Evolutionary conservation across 768 basidiomycete species (phyloP).

Genomic region (Psilocybe subaeruginosa): DNA sequence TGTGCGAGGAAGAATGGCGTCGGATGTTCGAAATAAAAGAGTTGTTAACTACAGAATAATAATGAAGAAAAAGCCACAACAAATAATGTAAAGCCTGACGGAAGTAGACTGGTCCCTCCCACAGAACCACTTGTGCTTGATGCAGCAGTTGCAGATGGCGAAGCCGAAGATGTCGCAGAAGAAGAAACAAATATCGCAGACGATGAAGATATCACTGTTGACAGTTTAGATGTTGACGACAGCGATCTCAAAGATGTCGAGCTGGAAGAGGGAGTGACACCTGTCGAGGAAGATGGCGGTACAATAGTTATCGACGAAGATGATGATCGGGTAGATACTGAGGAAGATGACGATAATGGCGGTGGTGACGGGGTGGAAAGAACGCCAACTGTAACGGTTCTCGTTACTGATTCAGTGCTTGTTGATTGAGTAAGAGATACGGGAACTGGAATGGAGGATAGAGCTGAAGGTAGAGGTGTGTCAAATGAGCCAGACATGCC

Average conservation of each 20-base stretch:
- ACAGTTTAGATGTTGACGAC: constrained; percentile 3
- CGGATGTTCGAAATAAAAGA: background rate
- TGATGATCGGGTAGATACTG: background rate
- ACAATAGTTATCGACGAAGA: background rate
- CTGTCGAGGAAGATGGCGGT: background rate
- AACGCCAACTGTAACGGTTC: constrained; percentile 43
- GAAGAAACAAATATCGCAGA: background rate
- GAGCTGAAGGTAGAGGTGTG: constrained; percentile 51
- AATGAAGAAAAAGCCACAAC: background rate
- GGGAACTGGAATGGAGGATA: constrained; percentile 43
- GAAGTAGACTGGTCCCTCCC: background rate
- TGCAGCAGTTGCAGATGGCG: background rate
- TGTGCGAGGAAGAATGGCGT: background rate
- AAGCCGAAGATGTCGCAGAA: background rate
- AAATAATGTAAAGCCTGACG: background rate
- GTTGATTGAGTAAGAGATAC: constrained; percentile 40
- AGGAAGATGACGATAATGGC: background rate
- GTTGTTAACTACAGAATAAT: background rate
- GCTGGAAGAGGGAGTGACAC: background rate
- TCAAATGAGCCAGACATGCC: constrained; percentile 65
- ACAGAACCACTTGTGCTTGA: constrained; percentile 7
- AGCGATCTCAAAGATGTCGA: background rate
- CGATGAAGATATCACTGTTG: background rate
- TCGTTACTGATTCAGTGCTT: constrained; percentile 34
- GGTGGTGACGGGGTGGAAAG: constrained; percentile 20